These are phyloP conservation scores for Arthrinium puccinioides DNA, from an alignment of 2,329 filamentous ascomycete genomes.

Conservation along the genomic window DNA sequence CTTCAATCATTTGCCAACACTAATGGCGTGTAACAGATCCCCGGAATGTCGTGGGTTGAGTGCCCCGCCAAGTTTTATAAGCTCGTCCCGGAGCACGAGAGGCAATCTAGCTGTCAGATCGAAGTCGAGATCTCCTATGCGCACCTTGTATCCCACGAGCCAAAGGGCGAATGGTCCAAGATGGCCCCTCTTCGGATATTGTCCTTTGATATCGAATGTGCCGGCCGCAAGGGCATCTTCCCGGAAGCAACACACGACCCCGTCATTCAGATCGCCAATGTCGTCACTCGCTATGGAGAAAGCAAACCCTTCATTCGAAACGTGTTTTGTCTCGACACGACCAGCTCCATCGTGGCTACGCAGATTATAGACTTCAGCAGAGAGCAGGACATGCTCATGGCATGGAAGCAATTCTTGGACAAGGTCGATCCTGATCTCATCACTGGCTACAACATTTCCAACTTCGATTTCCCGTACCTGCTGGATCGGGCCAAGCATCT, in stretches of 20 bases:
- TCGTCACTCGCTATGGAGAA: slow-evolving; percentile 91
- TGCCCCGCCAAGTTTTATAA: slow-evolving; percentile 67
- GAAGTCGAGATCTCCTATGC: slow-evolving; percentile 79
- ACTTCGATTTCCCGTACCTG: slow-evolving; percentile 97
- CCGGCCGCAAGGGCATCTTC: slow-evolving; percentile 94
- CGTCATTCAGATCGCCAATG: slow-evolving; percentile 96
- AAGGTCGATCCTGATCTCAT: slow-evolving; percentile 94
- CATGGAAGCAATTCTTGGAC: slow-evolving; percentile 85
- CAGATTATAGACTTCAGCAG: slow-evolving; percentile 77
- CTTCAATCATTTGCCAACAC: slow-evolving; percentile 1
- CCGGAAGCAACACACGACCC: slow-evolving; percentile 87
- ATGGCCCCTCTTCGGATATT: slow-evolving; percentile 90
- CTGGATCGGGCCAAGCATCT: slow-evolving; percentile 81
- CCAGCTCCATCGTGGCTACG: slow-evolving; percentile 89
- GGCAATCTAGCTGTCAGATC: slow-evolving; percentile 92
- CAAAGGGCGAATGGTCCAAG: slow-evolving; percentile 93
- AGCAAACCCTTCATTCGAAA: slow-evolving; percentile 93
- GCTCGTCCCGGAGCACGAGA: slow-evolving; percentile 56
- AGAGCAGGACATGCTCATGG: slow-evolving; percentile 85
- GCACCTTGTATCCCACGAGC: slow-evolving; percentile 78
- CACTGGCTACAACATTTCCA: slow-evolving; percentile 97
- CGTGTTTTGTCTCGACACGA: slow-evolving; percentile 90
- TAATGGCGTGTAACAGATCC: slow-evolving; percentile 48
- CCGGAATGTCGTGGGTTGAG: slow-evolving; percentile 97
- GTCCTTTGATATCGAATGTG: slow-evolving; percentile 98